Evolutionary conservation across 176 grass and related monocot species (phyloP), one percentile per base, ranked within the genome.

Genomic region (Hordeum vulgare): DNA sequence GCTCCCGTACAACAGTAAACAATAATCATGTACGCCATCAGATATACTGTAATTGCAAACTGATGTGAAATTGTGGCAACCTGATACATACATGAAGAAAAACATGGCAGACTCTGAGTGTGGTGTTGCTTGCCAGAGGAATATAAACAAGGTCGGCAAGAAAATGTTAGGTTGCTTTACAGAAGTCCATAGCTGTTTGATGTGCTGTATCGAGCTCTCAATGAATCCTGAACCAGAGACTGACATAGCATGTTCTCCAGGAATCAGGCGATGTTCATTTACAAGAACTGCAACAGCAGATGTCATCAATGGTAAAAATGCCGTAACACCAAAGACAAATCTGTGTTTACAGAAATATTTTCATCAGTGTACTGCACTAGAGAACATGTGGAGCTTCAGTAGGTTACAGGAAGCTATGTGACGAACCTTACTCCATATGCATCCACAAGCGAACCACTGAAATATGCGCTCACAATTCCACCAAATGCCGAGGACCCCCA

Each of bases 401-500:
- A 70, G 69, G 29, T 64, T 74, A 24, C n/a, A 83, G 35, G 57
- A 36, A 79, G 69, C 60, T 80, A 72, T 79, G 15, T 51, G 28
- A 86, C 90, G 80, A 80, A 95, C 96, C 96, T 96, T 94, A 99
- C 96, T 78, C 96, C 96, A 83, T 96, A 99, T 51, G 87, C 54
- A 79, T 94, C 89, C 57, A 99, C 96, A 71, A 99, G 81, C 2
- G 96, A 99, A 86, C 96, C 96, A 37, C 96, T 99, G 78, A 99
- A 99, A 65, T 99, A 99, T 75, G 96, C 87, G 66, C 96, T 99
- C 83, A 99, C 91, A 89, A 99, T 96, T 29, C 96, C 96, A 61
- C 96, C 96, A 84, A 96, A 89, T 66, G 96, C 96, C 15, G 96
- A 99, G 66, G 96, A 99, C 81, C 96, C 96, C 96, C 96, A 99